A percentile compares a stretch with the other conserved stretches of the same genome.
Conservation (phyloP, 805 yeast genomes). For the Phaffomyces opuntiae region DNA sequence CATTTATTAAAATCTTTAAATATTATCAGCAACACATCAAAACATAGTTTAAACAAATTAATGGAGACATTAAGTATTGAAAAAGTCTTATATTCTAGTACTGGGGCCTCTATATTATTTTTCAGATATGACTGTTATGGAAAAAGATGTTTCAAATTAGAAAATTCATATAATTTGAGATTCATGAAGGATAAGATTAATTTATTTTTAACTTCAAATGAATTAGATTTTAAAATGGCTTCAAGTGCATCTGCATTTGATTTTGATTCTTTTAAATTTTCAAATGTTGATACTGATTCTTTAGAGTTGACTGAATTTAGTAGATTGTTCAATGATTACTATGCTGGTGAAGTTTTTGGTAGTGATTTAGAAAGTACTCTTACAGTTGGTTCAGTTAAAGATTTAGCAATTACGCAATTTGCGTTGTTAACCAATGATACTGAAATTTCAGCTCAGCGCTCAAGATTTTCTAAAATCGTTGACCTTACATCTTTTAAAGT, state of each 20-base stretch:
- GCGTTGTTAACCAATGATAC: no score
- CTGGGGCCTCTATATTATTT: neutral
- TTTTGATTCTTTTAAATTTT: neutral
- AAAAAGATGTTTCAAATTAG: neutral
- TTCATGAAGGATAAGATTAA: neutral
- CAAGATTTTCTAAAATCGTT: no score
- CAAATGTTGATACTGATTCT: neutral
- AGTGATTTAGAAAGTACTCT: no score
- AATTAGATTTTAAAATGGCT: neutral
- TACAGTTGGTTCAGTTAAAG: no score
- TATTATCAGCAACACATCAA: neutral
- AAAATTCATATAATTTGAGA: neutral
- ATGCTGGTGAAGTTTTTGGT: no score
- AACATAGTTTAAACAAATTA: neutral
- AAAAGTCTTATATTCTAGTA: neutral
- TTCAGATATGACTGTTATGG: no score
- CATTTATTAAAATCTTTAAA: neutral
- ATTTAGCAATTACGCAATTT: no score
- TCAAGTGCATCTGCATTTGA: neutral
- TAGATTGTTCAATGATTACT: neutral
- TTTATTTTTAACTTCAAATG: neutral
- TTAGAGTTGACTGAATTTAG: neutral
- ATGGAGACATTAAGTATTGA: neutral
- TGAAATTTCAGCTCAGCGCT: no score
- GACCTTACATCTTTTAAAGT: no score